Percentiles rank a stretch among this genome's conserved stretches.
phyloP scores from a whole-genome alignment of 805 yeast species.

The Brettanomyces bruxellensis region DNA sequence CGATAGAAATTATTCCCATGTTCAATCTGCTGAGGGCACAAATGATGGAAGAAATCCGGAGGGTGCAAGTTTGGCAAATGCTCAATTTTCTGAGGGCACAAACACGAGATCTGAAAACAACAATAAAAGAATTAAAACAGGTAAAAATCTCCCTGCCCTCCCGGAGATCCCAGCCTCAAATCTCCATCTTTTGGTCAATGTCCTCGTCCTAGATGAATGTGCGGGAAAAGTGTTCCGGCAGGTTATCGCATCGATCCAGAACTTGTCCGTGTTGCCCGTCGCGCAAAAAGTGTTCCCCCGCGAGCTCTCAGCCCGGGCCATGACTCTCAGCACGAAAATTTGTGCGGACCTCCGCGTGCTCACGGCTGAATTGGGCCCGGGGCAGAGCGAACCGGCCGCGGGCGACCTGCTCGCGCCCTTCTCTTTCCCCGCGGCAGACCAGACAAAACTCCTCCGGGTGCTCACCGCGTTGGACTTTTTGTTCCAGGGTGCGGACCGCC shows the following conservation, averaged over 20 bases:
- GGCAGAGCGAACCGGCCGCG: constrained; percentile 36
- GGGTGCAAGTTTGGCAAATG: too few species aligned
- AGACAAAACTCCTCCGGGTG: constrained; percentile 77
- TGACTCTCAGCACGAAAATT: constrained; percentile 44
- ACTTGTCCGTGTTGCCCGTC: constrained; percentile 50
- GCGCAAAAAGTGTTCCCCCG: constrained; percentile 58
- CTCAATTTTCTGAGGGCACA: not conserved
- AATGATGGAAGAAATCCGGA: too few species aligned
- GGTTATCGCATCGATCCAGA: constrained; percentile 72
- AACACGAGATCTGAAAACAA: too few species aligned
- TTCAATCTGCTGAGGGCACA: too few species aligned
- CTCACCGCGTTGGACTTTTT: constrained; percentile 83
- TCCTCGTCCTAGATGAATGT: constrained; percentile 75
- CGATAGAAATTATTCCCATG: too few species aligned
- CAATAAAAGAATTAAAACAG: too few species aligned
- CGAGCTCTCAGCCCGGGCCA: constrained; percentile 60
- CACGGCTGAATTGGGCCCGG: constrained; percentile 31
- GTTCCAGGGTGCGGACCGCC: constrained; percentile 38
- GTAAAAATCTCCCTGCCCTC: constrained; percentile 15
- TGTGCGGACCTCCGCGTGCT: constrained; percentile 46
- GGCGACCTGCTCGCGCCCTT: constrained; percentile 47
- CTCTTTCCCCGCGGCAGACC: constrained; percentile 75
- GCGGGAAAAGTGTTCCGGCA: constrained; percentile 79
- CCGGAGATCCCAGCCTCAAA: constrained; percentile 60
- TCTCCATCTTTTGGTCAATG: constrained; percentile 52